Evolutionary conservation across 345 rosid species (phyloP).

Genomic region (Hibiscus tridactylites): DNA sequence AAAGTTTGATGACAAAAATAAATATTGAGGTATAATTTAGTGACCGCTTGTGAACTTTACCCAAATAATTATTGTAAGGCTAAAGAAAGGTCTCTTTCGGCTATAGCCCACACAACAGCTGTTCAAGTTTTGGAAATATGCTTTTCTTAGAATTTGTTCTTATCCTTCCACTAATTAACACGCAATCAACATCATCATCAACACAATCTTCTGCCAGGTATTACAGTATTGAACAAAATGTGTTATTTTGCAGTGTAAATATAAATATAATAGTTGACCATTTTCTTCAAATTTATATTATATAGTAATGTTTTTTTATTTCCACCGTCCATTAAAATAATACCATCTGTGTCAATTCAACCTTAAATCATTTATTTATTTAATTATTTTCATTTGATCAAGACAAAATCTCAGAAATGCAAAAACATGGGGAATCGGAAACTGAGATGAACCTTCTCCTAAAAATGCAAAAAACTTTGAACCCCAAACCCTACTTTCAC

Average conservation of each 20-base stretch:
- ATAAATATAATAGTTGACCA: too few relatives aligned
- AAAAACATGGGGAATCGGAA: not conserved
- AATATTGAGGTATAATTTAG: too few relatives aligned
- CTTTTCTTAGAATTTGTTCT: slow-evolving; percentile 7
- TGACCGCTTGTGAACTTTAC: too few relatives aligned
- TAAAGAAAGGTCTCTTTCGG: not conserved
- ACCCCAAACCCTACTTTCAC: not conserved
- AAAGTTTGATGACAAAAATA: too few relatives aligned
- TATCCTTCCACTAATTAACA: slow-evolving; percentile 5
- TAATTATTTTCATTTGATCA: not conserved
- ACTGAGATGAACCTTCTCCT: slow-evolving; percentile 1
- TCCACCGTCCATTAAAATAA: not conserved
- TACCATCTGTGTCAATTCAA: too few relatives aligned
- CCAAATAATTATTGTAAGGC: not conserved
- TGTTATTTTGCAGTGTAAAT: too few relatives aligned
- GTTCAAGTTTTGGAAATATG: not conserved
- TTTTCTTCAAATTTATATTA: too few relatives aligned
- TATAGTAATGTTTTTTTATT: too few relatives aligned
- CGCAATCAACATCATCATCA: not conserved
- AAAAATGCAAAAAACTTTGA: slow-evolving; percentile 2
- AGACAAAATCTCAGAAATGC: not conserved
- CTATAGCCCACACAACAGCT: not conserved
- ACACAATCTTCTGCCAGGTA: not conserved
- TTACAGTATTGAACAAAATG: too few relatives aligned
- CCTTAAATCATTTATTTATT: not conserved